Percentiles rank a stretch among this genome's conserved stretches.
Evolutionary conservation across 1,139 yeast genomes (phyloP).

Genomic region (Sugiyamaella grinbergsii): DNA sequence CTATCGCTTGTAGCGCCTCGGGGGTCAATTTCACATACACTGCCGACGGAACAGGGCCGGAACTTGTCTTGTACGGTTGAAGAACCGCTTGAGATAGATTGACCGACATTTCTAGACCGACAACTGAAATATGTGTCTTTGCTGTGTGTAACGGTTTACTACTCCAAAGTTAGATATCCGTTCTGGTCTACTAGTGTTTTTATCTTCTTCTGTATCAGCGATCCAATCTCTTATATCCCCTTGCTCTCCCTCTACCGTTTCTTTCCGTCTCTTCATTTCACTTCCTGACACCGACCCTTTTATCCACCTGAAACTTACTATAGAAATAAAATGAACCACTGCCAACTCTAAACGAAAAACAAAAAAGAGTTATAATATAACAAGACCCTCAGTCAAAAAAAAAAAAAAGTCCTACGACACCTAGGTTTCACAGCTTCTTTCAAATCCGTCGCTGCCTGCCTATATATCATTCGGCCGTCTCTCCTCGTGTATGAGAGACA

Average conservation of each 20-base stretch:
- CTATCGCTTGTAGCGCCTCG: conserved; percentile 32
- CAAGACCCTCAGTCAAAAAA: neutral
- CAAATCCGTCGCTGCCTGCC: neutral
- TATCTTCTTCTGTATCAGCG: neutral
- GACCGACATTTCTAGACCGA: conserved; percentile 16
- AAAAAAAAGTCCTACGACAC: neutral
- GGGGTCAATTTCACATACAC: conserved; percentile 38
- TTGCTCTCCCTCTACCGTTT: neutral
- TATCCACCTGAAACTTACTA: neutral
- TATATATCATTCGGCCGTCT: neutral
- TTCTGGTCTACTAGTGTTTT: no score
- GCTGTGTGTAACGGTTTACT: no score
- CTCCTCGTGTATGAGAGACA: neutral
- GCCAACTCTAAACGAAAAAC: no score
- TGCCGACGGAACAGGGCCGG: conserved; percentile 27
- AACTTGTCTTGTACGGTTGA: conserved; percentile 8
- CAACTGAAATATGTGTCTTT: no score
- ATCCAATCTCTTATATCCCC: neutral
- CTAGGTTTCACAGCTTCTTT: neutral
- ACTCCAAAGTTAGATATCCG: neutral
- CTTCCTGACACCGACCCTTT: neutral
- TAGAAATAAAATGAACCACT: neutral
- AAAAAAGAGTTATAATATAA: no score
- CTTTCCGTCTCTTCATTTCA: neutral
- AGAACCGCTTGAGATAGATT: conserved; percentile 17